Base-by-base conservation (phyloP, 2,329 filamentous ascomycete genomes). In the Fusarium xylarioides region DNA sequence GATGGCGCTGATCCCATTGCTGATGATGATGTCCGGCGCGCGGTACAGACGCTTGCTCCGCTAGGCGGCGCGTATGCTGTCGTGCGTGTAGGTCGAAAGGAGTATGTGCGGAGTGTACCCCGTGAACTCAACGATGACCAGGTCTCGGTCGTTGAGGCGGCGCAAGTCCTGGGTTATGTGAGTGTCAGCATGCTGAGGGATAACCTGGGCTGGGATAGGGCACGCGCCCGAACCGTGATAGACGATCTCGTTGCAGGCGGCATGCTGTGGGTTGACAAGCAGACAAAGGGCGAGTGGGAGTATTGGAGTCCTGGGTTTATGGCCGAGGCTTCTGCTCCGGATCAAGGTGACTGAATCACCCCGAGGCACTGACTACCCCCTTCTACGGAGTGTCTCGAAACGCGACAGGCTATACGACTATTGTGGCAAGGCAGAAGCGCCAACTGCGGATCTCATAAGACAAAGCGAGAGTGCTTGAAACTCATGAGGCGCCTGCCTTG, bases 51-150 rank as follows among this genome's bases (percentile, higher is more conserved):
- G 18, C 88, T 99, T 30, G 90, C 92, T 76, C 96, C 96, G 0
- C 89, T 99, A 4, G 95, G 95, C 0, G 94, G 93, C 2, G 94
- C 95, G 23, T 98, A 97, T 82, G 92, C 91, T 32, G 91, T 97
- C 64, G 88, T 97, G 72, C 91, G 88, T 61, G 93, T 99, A 68
- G 96, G 96, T 12, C 91, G 91, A 73, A 93, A 93, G 79, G 90
- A 93, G 70, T 96, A 97, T 83, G 95, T 99, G 61, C 90, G 96
- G 34, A 97, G 94, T 7, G 91, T 99, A 44, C 96, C 96, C 3
- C 96, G 97, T 81, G 96, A 99, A 83, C 88, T 99, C 70, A 98
- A 97, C 81, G 95, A 91, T 19, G 96, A 99, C 81, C 96, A 99
- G 85, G 93, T 93, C 55, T 93, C 92, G 5, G 95, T 97, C 18